Percentiles rank a stretch among this genome's conserved stretches.
phyloP scores from a whole-genome alignment of 192 early-diverging fungal species.

The Backusella morwellensis region DNA sequence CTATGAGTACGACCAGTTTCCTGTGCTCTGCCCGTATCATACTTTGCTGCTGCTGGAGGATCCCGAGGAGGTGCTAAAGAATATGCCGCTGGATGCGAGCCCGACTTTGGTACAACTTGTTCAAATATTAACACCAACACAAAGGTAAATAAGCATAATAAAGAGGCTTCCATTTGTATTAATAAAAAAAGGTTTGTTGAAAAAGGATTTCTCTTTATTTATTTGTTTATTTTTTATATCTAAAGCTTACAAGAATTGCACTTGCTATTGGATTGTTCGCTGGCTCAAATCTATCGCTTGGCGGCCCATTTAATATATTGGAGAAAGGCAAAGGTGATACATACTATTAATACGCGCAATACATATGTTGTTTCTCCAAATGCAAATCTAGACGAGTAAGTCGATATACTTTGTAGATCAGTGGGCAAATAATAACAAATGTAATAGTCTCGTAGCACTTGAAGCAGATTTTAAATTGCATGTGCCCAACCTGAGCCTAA shows the following conservation, averaged over 20 bases:
- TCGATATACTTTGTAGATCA: not conserved
- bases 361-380: slow-evolving; percentile 77
- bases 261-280: slow-evolving; percentile 84
- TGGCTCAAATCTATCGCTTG: slow-evolving; percentile 86
- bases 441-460: slow-evolving; percentile 25
- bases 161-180: too few relatives aligned
- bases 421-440: not conserved
- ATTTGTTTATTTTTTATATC: not conserved
- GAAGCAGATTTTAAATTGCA: slow-evolving; percentile 56
- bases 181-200: not conserved
- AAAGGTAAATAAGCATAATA: slow-evolving; percentile 46
- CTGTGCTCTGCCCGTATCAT: slow-evolving; percentile 83
- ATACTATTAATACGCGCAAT: slow-evolving; percentile 72
- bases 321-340: slow-evolving; percentile 88
- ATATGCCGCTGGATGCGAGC: slow-evolving; percentile 77
- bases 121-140: slow-evolving; percentile 82
- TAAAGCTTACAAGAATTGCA: slow-evolving; percentile 77
- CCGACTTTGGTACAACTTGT: slow-evolving; percentile 87
- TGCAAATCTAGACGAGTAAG: slow-evolving; percentile 58
- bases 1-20: slow-evolving; percentile 67
- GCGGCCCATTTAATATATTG: slow-evolving; percentile 93
- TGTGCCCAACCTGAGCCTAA: slow-evolving; percentile 57
- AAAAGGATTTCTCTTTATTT: not conserved
- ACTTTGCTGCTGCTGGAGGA: slow-evolving; percentile 82
- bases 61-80: slow-evolving; percentile 75